Percentiles rank a stretch among this genome's conserved stretches.
phyloP scores from a whole-genome alignment of 2,329 filamentous ascomycete species.

The Clarireedia monteithiana region DNA sequence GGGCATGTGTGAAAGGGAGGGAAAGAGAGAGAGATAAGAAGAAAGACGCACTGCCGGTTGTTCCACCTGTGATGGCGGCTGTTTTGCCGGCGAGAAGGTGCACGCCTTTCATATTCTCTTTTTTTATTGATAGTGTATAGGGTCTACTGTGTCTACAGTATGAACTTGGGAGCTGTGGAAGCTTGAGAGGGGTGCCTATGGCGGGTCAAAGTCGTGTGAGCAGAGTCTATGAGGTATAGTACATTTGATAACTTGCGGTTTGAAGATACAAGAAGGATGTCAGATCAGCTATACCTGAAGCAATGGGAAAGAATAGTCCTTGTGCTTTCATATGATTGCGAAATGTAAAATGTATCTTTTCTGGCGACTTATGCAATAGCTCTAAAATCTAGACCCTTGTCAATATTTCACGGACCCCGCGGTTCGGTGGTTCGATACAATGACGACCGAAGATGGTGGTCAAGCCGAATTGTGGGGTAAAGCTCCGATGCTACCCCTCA shows the following conservation, averaged over 20 bases:
- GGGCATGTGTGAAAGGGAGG: not conserved
- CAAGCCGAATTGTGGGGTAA: slow-evolving; percentile 3
- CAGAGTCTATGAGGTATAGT: too few relatives aligned
- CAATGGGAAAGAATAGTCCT: not conserved
- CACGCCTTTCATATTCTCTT: not conserved
- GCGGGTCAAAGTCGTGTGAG: too few relatives aligned
- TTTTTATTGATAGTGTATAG: not conserved
- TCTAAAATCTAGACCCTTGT: not conserved
- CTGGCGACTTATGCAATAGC: not conserved
- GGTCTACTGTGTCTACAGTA: not conserved
- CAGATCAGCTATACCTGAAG: too few relatives aligned
- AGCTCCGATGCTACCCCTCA: not conserved
- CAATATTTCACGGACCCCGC: slow-evolving; percentile 12
- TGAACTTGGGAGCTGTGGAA: too few relatives aligned
- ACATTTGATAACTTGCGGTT: too few relatives aligned
- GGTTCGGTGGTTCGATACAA: slow-evolving; percentile 21
- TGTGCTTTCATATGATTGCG: not conserved
- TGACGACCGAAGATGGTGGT: slow-evolving; percentile 10
- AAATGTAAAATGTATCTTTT: not conserved
- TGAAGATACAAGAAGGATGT: too few relatives aligned
- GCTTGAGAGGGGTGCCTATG: too few relatives aligned
- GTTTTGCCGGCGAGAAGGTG: slow-evolving; percentile 7
- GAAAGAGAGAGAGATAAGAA: not conserved
- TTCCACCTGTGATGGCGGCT: slow-evolving; percentile 9
- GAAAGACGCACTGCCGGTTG: slow-evolving; percentile 6